Evolutionary conservation across 2,329 filamentous ascomycete genomes (phyloP), one percentile per base, ranked within the genome.

Genomic region (Gaeumannomyces sp.): DNA sequence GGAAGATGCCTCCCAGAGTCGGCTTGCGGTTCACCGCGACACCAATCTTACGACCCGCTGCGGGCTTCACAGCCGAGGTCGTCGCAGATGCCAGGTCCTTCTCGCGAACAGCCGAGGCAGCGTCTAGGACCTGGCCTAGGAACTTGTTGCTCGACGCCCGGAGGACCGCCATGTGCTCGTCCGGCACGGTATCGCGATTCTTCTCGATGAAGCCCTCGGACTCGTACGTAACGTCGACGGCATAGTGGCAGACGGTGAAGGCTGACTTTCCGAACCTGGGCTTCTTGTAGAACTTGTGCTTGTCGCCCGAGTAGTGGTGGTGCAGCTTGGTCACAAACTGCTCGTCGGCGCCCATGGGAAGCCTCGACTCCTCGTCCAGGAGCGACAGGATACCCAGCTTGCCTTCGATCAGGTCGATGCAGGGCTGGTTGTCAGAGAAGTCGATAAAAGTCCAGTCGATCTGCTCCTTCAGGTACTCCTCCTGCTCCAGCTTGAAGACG

Each of bases 381-480:
- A 99, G 83, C 27, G 94, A 92, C 68, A 99, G 79, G 63, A 99
- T 90, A 77, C 95, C 95, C 70, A 99, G 85, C 77, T 96, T 98
- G 70, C 93, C 94, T 80, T 99, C 95, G 70, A 99, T 99, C 64
- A 99, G 80, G 76, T 99, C 95, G 72, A 99, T 99, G 80, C 95
- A 99, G 25, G 95, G 95, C 79, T 99, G 95, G 72, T 99, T 99
- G 78, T 99, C 95, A 7, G 94, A 96, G 77, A 99, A 99, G 75
- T 99, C 95, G 75, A 99, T 99, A 75, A 99, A 99, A 13, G 91
- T 97, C 95, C 95, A 99, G 78, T 98, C 93, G 69, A 99, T 99
- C 79, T 98, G 84, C 78, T 99, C 95, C 64, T 89, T 88, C 57
- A 97, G 85, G 75, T 99, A 99, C 77, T 99, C 95, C 75, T 99